These are phyloP conservation scores for Fusarium longipes DNA, from an alignment of 2,329 filamentous ascomycete genomes.

Conservation along the genomic window DNA sequence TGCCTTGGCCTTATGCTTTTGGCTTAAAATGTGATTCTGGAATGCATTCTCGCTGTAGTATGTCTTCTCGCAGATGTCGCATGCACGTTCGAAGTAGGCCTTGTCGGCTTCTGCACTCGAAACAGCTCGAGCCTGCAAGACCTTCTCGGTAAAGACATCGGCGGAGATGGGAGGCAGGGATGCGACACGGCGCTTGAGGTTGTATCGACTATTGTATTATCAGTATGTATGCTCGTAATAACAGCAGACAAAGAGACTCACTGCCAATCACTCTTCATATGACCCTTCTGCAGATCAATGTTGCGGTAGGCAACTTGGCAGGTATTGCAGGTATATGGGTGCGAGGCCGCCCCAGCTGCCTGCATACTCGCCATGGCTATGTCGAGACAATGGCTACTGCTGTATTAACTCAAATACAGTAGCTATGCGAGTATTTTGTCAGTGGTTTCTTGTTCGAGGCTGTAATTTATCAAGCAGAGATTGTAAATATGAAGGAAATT, in stretches of 20 bases:
- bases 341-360: constrained; percentile 60
- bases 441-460: background rate
- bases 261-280: constrained; percentile 99
- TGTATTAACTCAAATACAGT: background rate
- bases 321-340: constrained; percentile 98
- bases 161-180: constrained; percentile 90
- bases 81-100: constrained; percentile 87
- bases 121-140: constrained; percentile 87
- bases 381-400: background rate
- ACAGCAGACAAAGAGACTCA: constrained; percentile 62
- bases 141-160: constrained; percentile 95
- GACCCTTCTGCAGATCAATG: constrained; percentile 89
- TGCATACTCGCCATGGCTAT: constrained; percentile 59
- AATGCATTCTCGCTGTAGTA: constrained; percentile 98
- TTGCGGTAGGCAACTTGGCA: constrained; percentile 97
- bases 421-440: background rate
- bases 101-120: constrained; percentile 87
- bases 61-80: constrained; percentile 85
- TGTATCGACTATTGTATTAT: constrained; percentile 76
- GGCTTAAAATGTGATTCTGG: constrained; percentile 89
- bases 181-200: constrained; percentile 93
- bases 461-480: background rate
- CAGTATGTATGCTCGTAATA: background rate
- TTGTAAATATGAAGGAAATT: constrained; percentile 42
- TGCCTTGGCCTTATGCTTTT: constrained; percentile 79